Evolutionary conservation across 176 grass and related monocot genomes (phyloP).

Genomic region (Canna indica): DNA sequence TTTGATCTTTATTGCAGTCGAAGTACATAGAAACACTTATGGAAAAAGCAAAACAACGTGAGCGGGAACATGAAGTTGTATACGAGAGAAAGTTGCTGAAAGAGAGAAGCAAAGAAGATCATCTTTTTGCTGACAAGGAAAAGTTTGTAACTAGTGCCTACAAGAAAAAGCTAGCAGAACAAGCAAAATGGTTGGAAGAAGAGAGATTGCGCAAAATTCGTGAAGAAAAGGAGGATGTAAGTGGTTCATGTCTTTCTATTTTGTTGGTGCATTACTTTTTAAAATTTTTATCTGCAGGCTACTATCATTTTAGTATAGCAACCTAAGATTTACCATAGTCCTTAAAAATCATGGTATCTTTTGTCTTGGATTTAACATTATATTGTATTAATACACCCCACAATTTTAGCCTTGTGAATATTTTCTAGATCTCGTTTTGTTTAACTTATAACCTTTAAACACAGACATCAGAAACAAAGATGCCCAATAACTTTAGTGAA

Average conservation of each 20-base stretch:
- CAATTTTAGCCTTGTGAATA: neutral
- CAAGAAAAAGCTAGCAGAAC: conserved; percentile 87
- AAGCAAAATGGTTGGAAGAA: conserved; percentile 82
- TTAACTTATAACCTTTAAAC: neutral
- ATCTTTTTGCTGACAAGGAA: conserved; percentile 72
- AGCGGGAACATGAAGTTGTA: conserved; percentile 80
- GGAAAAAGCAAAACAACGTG: conserved; percentile 76
- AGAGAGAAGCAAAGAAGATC: conserved; percentile 91
- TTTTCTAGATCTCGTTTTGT: neutral
- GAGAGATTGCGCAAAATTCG: conserved; percentile 48
- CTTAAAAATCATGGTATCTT: neutral
- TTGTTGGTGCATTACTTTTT: neutral
- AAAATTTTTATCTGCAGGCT: neutral
- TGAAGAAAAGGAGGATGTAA: conserved; percentile 94
- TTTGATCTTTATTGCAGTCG: conserved; percentile 44
- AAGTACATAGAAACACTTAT: conserved; percentile 88
- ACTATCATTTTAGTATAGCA: neutral
- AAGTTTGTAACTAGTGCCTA: conserved; percentile 93
- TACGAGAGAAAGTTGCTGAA: conserved; percentile 92
- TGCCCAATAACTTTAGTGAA: neutral
- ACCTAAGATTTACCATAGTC: neutral
- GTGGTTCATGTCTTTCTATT: conserved; percentile 11
- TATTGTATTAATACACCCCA: neutral
- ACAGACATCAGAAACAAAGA: neutral
- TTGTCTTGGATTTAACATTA: neutral